phyloP scores from a whole-genome alignment of 2,329 filamentous ascomycete species.

The Cladosporium halotolerans region DNA sequence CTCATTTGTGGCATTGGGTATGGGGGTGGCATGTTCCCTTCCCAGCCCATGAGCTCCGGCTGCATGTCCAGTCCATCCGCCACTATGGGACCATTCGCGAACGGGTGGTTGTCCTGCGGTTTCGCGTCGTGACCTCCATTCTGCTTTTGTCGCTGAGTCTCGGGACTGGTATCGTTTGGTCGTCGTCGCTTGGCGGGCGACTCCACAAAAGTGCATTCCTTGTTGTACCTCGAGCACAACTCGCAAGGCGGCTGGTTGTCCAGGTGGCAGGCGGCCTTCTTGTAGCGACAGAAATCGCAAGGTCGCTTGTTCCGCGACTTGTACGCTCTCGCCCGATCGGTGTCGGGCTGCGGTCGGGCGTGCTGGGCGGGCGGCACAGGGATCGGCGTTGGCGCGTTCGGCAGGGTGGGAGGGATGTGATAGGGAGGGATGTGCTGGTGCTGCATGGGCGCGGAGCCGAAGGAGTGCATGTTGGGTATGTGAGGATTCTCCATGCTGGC shows the following conservation, averaged over 20 bases:
- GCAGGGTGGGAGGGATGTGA: slow-evolving; percentile 17
- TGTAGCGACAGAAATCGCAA: slow-evolving; percentile 43
- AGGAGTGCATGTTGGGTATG: slow-evolving; percentile 12
- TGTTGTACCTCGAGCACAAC: slow-evolving; percentile 38
- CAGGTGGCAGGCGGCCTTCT: slow-evolving; percentile 42
- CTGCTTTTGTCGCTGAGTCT: background rate
- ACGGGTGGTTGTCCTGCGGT: background rate
- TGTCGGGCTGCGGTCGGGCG: slow-evolving; percentile 11
- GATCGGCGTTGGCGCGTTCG: slow-evolving; percentile 11
- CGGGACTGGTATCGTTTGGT: slow-evolving; percentile 23
- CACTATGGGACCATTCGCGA: slow-evolving; percentile 9
- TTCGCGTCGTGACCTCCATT: slow-evolving; percentile 2
- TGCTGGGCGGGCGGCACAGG: slow-evolving; percentile 2
- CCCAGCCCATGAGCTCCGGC: slow-evolving; percentile 24
- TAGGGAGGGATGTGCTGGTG: slow-evolving; percentile 13
- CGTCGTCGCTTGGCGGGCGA: slow-evolving; percentile 28
- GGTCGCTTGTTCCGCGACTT: slow-evolving; percentile 36
- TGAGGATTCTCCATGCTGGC: slow-evolving; percentile 13
- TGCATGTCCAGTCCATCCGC: slow-evolving; percentile 21
- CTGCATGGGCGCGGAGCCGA: slow-evolving; percentile 4
- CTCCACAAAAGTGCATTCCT: slow-evolving; percentile 42
- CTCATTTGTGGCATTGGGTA: slow-evolving; percentile 23
- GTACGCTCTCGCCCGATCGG: slow-evolving; percentile 30
- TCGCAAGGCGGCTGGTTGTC: slow-evolving; percentile 38
- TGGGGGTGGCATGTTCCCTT: slow-evolving; percentile 21